A percentile compares a stretch with the other conserved stretches of the same genome.
Conservation (phyloP, 441 rosid genomes). For the Jatropha multifida region DNA sequence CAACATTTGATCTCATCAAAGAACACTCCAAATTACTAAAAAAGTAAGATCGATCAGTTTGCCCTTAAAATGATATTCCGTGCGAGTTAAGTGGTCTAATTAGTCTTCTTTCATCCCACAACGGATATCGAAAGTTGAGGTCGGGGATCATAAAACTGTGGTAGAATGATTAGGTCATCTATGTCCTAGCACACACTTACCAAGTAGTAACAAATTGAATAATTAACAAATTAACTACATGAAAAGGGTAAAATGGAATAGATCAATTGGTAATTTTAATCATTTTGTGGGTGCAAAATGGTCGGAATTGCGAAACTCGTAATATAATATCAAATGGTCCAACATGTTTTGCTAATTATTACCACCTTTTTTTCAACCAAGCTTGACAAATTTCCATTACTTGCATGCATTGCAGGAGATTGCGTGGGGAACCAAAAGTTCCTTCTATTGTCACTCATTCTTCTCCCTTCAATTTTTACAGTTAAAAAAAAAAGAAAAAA, state of each 20-base stretch:
- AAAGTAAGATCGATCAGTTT: too few species aligned
- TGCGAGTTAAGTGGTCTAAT: too few species aligned
- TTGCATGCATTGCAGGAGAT: not conserved
- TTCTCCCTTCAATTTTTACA: not conserved
- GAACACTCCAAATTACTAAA: too few species aligned
- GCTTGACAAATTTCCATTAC: not conserved
- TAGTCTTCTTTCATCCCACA: too few species aligned
- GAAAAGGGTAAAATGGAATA: not conserved
- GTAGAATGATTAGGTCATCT: not conserved
- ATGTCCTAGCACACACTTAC: too few species aligned
- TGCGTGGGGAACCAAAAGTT: not conserved
- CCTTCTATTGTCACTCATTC: too few species aligned
- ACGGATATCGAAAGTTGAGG: too few species aligned
- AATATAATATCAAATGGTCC: not conserved
- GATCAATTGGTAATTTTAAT: not conserved
- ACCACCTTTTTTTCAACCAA: slow-evolving; percentile 12
- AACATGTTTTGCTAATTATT: slow-evolving; percentile 15
- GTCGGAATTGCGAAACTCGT: not conserved
- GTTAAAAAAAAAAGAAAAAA: not conserved
- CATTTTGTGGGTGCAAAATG: not conserved
- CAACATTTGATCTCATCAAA: too few species aligned
- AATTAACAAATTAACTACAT: not conserved
- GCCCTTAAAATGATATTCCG: too few species aligned
- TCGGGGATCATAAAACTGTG: not conserved
- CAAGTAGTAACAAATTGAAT: not conserved